Evolutionary conservation across 371 early-diverging fungal genomes (phyloP).

Genomic region (Thermomucor indicae-seudaticae): DNA sequence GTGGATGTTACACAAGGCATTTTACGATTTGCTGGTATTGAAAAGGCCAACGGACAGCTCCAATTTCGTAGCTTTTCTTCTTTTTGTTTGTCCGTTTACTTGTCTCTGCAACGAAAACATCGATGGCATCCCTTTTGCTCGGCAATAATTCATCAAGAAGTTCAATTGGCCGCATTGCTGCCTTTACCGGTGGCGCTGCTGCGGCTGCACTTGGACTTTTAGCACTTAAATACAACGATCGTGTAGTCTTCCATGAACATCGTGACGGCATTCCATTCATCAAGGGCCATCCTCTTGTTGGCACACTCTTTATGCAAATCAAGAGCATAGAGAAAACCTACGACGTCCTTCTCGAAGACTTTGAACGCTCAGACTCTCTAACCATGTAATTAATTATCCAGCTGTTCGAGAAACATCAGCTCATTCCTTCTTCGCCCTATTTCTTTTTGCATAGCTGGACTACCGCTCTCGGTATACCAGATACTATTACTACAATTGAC

Average conservation of each 20-base stretch:
- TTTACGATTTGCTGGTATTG: too few species aligned
- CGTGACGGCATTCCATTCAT: constrained; percentile 6
- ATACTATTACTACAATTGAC: constrained; percentile 27
- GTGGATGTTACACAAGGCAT: too few species aligned
- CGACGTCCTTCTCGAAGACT: constrained; percentile 11
- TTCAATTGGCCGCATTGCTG: background rate
- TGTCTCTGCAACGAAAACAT: too few species aligned
- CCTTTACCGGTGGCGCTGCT: constrained; percentile 7
- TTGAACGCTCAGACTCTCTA: constrained; percentile 4
- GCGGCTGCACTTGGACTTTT: constrained; percentile 17
- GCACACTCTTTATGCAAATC: constrained; percentile 13
- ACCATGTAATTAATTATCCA: constrained; percentile 19
- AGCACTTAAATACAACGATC: constrained; percentile 29
- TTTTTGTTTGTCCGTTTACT: too few species aligned
- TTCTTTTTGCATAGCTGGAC: constrained; percentile 1
- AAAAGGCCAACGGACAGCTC: too few species aligned
- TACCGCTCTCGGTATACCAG: constrained; percentile 27
- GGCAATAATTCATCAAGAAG: too few species aligned
- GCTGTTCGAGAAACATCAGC: background rate
- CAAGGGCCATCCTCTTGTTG: constrained; percentile 25
- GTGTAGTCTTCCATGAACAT: constrained; percentile 24
- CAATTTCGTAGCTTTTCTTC: too few species aligned
- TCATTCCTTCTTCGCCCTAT: background rate
- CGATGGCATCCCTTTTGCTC: too few species aligned
- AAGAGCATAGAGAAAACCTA: constrained; percentile 16